These are phyloP conservation scores for Talaromyces funiculosus DNA, from an alignment of 2,329 filamentous ascomycete genomes.

Conservation along the genomic window DNA sequence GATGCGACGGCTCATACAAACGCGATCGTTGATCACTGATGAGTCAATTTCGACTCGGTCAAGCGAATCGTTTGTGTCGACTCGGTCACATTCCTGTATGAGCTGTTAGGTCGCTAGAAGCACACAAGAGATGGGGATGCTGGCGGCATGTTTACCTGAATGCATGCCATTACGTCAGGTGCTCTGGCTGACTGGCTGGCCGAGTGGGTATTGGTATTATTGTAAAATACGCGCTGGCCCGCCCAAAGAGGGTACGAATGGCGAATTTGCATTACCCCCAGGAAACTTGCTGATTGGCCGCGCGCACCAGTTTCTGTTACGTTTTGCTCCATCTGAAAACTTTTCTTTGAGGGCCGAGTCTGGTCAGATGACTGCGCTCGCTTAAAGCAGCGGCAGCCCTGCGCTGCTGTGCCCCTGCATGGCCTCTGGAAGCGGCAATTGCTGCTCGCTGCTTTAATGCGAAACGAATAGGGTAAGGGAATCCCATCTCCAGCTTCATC, in stretches of 20 bases:
- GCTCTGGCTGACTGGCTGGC: background rate
- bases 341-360: constrained; percentile 14
- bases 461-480: background rate
- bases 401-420: background rate
- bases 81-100: background rate
- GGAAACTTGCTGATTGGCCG: constrained; percentile 30
- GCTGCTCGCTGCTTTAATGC: background rate
- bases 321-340: constrained; percentile 19
- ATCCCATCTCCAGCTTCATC: background rate
- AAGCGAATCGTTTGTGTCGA: background rate
- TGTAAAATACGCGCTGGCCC: background rate
- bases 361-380: constrained; percentile 29
- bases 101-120: background rate
- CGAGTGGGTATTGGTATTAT: background rate
- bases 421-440: background rate
- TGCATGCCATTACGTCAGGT: background rate
- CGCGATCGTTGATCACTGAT: background rate
- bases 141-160: background rate
- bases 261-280: constrained; percentile 28
- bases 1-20: background rate
- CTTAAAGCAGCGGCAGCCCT: constrained; percentile 18
- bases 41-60: background rate
- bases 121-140: background rate
- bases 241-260: background rate
- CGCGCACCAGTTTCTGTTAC: constrained; percentile 32